Percentiles rank a stretch among this genome's conserved stretches.
These are phyloP conservation scores for Kwoniella heveanensis DNA, from an alignment of 768 basidiomycete genomes.

Conservation along the genomic window DNA sequence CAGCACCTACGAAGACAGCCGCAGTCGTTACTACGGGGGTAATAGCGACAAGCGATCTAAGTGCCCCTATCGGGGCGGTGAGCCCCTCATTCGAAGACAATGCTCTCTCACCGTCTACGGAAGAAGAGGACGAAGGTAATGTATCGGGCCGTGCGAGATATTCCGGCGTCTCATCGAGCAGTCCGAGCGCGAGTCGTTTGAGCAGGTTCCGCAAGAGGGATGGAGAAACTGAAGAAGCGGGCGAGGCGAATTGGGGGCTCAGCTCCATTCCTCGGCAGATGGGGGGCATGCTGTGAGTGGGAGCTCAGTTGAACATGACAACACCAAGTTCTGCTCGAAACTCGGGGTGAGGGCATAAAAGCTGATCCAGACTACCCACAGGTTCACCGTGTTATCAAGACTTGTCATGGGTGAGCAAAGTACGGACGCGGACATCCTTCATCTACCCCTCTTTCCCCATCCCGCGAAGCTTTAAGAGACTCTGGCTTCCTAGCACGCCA, in stretches of 20 bases:
- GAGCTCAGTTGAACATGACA: too few species aligned
- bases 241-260: constrained; percentile 19
- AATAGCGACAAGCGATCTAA: background rate
- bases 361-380: too few species aligned
- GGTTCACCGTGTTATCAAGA: constrained; percentile 31
- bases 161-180: background rate
- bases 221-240: background rate
- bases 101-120: background rate
- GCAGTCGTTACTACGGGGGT: background rate
- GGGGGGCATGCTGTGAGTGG: constrained; percentile 26
- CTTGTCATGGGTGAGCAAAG: constrained; percentile 32
- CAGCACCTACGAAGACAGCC: constrained; percentile 3
- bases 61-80: background rate
- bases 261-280: constrained; percentile 26
- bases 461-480: too few species aligned
- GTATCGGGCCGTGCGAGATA: background rate
- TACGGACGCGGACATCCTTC: too few species aligned
- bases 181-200: too few species aligned
- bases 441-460: too few species aligned
- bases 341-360: too few species aligned
- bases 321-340: too few species aligned
- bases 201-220: background rate
- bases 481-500: too few species aligned
- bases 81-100: background rate
- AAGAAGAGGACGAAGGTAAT: background rate